Conservation (phyloP, 352 stramenopile genomes). For the Phytophthora crassamura region DNA sequence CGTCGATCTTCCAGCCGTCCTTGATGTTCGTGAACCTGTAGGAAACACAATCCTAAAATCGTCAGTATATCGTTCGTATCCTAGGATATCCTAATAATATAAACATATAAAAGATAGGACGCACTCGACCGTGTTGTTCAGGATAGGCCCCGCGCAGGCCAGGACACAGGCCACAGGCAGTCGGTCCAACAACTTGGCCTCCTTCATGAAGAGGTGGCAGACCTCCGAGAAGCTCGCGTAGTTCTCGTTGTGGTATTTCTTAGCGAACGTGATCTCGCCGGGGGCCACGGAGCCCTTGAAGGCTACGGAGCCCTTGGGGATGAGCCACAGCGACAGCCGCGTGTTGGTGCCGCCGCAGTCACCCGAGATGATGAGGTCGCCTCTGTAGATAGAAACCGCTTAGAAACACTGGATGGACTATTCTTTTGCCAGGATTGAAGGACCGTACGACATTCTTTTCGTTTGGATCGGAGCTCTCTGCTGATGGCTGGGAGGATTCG, state of each 20-base stretch:
- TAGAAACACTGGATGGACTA: too few species aligned
- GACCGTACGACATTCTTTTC: slow-evolving; percentile 11
- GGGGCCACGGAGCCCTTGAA: slow-evolving; percentile 79
- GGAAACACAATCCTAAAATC: slow-evolving; percentile 10
- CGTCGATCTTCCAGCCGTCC: slow-evolving; percentile 91
- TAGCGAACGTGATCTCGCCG: slow-evolving; percentile 84
- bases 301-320: slow-evolving; percentile 61
- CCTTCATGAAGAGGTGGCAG: slow-evolving; percentile 93
- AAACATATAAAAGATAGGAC: slow-evolving; percentile 21
- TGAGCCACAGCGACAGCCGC: slow-evolving; percentile 91
- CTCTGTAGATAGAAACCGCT: slow-evolving; percentile 29
- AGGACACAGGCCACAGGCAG: slow-evolving; percentile 74
- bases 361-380: slow-evolving; percentile 87
- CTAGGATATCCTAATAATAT: too few species aligned
- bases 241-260: slow-evolving; percentile 89
- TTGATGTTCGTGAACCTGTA: slow-evolving; percentile 94
- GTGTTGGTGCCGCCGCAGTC: slow-evolving; percentile 98
- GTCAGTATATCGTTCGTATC: too few species aligned
- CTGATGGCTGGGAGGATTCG: slow-evolving; percentile 2
- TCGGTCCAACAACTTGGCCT: slow-evolving; percentile 81
- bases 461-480: neutral
- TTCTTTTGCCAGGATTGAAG: too few species aligned
- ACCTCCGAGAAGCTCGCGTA: slow-evolving; percentile 88
- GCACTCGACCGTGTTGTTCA: slow-evolving; percentile 84
- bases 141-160: slow-evolving; percentile 81